Evolutionary conservation across 768 basidiomycete genomes (phyloP).

Genomic region (Inosperma sp.): DNA sequence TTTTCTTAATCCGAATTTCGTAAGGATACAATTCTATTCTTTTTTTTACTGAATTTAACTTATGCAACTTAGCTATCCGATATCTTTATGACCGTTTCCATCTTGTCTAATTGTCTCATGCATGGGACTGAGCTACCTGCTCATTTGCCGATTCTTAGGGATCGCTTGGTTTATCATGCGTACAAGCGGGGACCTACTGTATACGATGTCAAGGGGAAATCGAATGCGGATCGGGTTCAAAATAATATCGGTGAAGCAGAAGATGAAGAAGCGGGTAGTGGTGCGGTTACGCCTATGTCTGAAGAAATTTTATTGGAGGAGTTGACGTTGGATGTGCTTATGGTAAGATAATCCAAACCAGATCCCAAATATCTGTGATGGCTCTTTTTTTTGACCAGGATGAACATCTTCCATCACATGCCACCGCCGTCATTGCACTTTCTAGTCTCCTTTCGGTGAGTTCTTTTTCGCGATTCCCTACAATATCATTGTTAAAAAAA

Average conservation of each 20-base stretch:
- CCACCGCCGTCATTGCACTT: slow-evolving; percentile 40
- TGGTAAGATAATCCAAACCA: slow-evolving; percentile 25
- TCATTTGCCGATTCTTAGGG: slow-evolving; percentile 36
- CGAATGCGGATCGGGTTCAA: too few species aligned
- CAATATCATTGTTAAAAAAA: background rate
- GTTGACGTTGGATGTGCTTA: slow-evolving; percentile 35
- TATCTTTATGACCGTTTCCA: slow-evolving; percentile 38
- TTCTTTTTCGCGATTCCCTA: background rate
- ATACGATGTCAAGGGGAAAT: too few species aligned
- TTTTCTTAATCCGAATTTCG: slow-evolving; percentile 43
- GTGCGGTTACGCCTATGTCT: too few species aligned
- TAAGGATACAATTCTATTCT: slow-evolving; percentile 17
- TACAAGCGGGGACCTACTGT: background rate
- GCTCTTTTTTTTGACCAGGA: slow-evolving; percentile 25
- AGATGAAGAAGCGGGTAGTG: slow-evolving; percentile 17
- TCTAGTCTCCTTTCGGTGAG: slow-evolving; percentile 38
- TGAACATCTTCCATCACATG: slow-evolving; percentile 40
- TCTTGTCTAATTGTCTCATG: slow-evolving; percentile 35
- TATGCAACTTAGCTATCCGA: slow-evolving; percentile 36
- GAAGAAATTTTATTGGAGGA: slow-evolving; percentile 38
- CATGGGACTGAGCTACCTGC: slow-evolving; percentile 35
- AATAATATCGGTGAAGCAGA: too few species aligned
- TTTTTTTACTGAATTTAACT: background rate
- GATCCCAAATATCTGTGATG: background rate
- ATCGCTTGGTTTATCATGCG: slow-evolving; percentile 41